These are phyloP conservation scores for Sclerotinia minor DNA, from an alignment of 2,329 filamentous ascomycete genomes.

Conservation along the genomic window DNA sequence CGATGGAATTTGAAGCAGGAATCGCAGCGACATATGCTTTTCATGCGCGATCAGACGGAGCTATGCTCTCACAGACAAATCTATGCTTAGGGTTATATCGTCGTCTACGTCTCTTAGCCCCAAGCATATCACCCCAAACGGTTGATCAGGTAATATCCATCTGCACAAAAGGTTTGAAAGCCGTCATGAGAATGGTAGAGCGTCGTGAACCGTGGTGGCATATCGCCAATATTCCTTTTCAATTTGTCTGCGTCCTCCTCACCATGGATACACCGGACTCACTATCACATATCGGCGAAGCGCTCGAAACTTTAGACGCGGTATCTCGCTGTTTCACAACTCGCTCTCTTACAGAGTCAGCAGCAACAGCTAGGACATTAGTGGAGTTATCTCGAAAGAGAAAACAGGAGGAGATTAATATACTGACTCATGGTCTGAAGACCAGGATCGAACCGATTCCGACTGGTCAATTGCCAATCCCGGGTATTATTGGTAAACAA, in stretches of 20 bases:
- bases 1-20: constrained; percentile 9
- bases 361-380: constrained; percentile 32
- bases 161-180: constrained; percentile 26
- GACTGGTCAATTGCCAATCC: background rate
- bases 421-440: background rate
- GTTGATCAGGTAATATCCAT: constrained; percentile 14
- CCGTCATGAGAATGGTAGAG: constrained; percentile 26
- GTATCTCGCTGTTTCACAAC: constrained; percentile 28
- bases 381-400: constrained; percentile 30
- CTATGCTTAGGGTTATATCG: constrained; percentile 19
- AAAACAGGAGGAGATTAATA: constrained; percentile 27
- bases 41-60: constrained; percentile 14
- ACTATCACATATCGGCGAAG: constrained; percentile 29
- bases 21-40: constrained; percentile 3
- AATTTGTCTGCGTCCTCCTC: constrained; percentile 33
- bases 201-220: constrained; percentile 34
- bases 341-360: constrained; percentile 31
- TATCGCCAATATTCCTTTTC: constrained; percentile 32
- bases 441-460: background rate
- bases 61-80: constrained; percentile 17
- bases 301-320: constrained; percentile 32
- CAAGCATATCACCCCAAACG: constrained; percentile 11
- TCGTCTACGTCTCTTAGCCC: constrained; percentile 12
- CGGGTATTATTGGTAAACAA: background rate
- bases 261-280: constrained; percentile 31